These are phyloP conservation scores for Lophium mytilinum DNA, from an alignment of 495 filamentous ascomycete species.

Conservation along the genomic window DNA sequence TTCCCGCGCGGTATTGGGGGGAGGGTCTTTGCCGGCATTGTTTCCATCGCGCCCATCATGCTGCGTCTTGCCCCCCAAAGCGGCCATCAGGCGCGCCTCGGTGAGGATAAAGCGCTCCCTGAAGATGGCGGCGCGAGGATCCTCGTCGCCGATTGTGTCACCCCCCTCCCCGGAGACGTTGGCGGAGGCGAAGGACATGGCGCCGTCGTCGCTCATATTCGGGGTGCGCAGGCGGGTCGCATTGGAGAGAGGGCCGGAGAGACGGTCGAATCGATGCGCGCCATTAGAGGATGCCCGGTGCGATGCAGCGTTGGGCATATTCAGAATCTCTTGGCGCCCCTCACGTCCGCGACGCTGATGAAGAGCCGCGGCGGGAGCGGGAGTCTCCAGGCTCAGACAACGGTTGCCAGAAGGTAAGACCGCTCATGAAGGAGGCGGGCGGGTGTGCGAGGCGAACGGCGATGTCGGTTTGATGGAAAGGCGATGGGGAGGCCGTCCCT, in stretches of 20 bases:
- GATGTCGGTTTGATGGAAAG: slow-evolving; percentile 29
- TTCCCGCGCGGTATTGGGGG: slow-evolving; percentile 32
- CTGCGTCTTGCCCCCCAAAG: slow-evolving; percentile 47
- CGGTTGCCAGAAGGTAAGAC: slow-evolving; percentile 16
- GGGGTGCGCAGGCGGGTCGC: slow-evolving; percentile 26
- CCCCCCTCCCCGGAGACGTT: slow-evolving; percentile 23
- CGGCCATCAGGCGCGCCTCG: slow-evolving; percentile 51
- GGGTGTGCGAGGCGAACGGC: slow-evolving; percentile 5
- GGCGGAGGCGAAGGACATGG: slow-evolving; percentile 23
- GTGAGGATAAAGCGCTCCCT: slow-evolving; percentile 50
- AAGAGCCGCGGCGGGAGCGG: slow-evolving; percentile 18
- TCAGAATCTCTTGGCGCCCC: slow-evolving; percentile 17
- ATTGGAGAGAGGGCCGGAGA: slow-evolving; percentile 11
- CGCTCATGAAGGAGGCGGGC: slow-evolving; percentile 23
- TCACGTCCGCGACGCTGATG: slow-evolving; percentile 2
- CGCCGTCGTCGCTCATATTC: slow-evolving; percentile 27
- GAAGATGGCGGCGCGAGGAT: slow-evolving; percentile 54
- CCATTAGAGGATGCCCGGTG: slow-evolving; percentile 19
- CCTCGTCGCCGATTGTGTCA: slow-evolving; percentile 46
- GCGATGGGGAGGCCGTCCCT: slow-evolving; percentile 5
- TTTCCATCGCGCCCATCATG: slow-evolving; percentile 27
- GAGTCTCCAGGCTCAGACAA: slow-evolving; percentile 28
- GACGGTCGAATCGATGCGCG: slow-evolving; percentile 24
- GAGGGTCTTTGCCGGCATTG: slow-evolving; percentile 28
- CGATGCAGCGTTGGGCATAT: slow-evolving; percentile 21